Evolutionary conservation across 2,329 filamentous ascomycete genomes (phyloP).

Genomic region (Xylariaceae sp.): DNA sequence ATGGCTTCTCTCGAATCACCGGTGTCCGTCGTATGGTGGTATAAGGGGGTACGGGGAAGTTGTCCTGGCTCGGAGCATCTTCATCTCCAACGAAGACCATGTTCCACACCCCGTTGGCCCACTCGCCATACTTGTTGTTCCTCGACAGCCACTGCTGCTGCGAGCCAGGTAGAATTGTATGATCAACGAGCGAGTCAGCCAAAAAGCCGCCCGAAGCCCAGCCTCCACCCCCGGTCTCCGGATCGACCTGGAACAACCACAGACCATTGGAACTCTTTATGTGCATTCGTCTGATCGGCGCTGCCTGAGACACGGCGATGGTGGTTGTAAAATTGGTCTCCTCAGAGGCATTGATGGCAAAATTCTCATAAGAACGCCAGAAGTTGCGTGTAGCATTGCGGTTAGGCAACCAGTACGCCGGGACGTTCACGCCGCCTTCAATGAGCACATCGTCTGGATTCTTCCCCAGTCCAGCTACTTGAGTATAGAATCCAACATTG

Average conservation of each 20-base stretch:
- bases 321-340: conserved; percentile 33
- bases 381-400: conserved; percentile 35
- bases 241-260: conserved; percentile 34
- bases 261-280: conserved; percentile 30
- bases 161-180: conserved; percentile 31
- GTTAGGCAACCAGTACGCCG: conserved; percentile 34
- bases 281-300: conserved; percentile 31
- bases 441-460: conserved; percentile 32
- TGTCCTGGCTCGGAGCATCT: conserved; percentile 27
- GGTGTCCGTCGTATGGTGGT: conserved; percentile 31
- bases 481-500: conserved; percentile 34
- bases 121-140: conserved; percentile 32
- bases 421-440: conserved; percentile 32
- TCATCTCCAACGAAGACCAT: conserved; percentile 34
- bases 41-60: conserved; percentile 29
- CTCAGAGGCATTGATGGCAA: conserved; percentile 30
- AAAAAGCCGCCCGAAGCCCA: conserved; percentile 34
- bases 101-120: conserved; percentile 34
- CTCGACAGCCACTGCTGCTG: conserved; percentile 35
- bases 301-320: conserved; percentile 33
- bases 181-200: conserved; percentile 32
- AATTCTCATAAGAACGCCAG: conserved; percentile 33
- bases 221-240: conserved; percentile 29
- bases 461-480: conserved; percentile 30
- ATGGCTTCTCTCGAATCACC: conserved; percentile 33